Evolutionary conservation across 1,284 basidiomycete genomes (phyloP).

Genomic region (Tetrapyrgos nigripes): DNA sequence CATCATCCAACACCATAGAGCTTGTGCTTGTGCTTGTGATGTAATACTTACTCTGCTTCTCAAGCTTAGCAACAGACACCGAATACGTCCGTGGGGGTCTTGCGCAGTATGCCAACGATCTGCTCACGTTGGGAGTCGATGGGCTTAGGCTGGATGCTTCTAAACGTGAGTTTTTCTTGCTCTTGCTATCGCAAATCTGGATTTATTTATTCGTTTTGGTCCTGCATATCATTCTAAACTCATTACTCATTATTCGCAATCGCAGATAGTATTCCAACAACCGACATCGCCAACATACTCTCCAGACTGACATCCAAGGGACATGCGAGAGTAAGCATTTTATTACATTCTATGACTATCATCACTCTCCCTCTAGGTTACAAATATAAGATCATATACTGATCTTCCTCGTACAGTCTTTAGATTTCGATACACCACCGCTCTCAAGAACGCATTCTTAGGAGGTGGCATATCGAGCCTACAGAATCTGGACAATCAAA

Average conservation of each 20-base stretch:
- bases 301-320: conserved; percentile 48
- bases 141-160: conserved; percentile 73
- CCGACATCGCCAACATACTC: conserved; percentile 61
- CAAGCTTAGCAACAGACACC: conserved; percentile 64
- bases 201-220: no score
- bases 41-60: no score
- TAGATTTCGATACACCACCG: conserved; percentile 68
- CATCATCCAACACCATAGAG: no score
- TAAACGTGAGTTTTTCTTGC: conserved; percentile 52
- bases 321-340: conserved; percentile 68
- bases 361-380: no score
- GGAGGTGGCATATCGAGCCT: conserved; percentile 57
- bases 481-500: conserved; percentile 61
- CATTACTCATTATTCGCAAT: neutral
- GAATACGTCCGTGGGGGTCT: conserved; percentile 60
- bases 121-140: conserved; percentile 66
- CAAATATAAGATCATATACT: no score
- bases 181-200: no score
- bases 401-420: neutral
- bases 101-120: conserved; percentile 64
- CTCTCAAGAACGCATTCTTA: conserved; percentile 58
- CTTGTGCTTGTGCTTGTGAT: no score
- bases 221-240: no score
- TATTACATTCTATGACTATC: no score
- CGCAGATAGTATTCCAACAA: conserved; percentile 62